These are phyloP conservation scores for Phragmites australis DNA, from an alignment of 176 grass and related monocot genomes.

Conservation along the genomic window DNA sequence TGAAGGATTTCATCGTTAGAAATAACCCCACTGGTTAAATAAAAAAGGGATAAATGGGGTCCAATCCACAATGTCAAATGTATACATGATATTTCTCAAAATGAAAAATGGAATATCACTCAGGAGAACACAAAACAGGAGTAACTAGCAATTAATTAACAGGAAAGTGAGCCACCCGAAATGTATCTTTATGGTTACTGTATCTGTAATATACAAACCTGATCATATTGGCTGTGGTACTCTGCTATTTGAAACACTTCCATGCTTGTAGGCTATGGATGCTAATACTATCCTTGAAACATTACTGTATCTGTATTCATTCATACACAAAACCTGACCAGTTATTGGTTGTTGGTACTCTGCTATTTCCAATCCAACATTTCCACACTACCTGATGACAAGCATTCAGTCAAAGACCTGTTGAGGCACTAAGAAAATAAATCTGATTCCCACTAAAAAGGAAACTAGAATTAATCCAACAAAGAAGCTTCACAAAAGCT, in stretches of 20 bases:
- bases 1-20: constrained; percentile 37
- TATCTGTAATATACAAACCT: background rate
- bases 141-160: background rate
- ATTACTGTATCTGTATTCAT: background rate
- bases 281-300: background rate
- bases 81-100: background rate
- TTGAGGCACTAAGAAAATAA: background rate
- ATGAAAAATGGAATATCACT: background rate
- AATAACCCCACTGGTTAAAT: constrained; percentile 42
- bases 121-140: background rate
- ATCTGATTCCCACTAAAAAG: background rate
- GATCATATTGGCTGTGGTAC: no score
- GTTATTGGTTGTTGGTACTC: background rate
- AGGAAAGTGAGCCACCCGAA: background rate
- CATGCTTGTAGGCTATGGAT: no score
- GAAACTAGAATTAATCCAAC: background rate
- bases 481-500: background rate
- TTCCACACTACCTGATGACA: background rate
- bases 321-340: background rate
- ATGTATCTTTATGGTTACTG: background rate
- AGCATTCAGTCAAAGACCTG: background rate
- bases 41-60: constrained; percentile 33
- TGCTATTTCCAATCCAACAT: constrained; percentile 3
- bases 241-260: no score
- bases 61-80: constrained; percentile 2